Percentiles rank a stretch among this genome's conserved stretches.
Evolutionary conservation across 352 stramenopile species (phyloP).

Genomic region (Pythium brassicae): DNA sequence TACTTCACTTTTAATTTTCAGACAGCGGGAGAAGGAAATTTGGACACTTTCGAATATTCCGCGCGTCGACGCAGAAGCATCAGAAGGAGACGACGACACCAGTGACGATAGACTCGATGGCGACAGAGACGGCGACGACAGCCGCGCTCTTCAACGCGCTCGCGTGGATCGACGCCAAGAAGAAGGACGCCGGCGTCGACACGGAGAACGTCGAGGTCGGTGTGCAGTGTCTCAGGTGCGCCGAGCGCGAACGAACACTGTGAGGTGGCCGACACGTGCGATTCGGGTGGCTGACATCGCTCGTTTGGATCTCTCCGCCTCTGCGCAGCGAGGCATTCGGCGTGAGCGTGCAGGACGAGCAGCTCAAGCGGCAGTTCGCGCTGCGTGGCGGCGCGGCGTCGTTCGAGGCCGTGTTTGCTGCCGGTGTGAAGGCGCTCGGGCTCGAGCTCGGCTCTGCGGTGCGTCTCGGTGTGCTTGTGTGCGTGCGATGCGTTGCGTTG

Average conservation of each 20-base stretch:
- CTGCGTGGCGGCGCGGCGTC: slow-evolving; percentile 33
- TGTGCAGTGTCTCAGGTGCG: slow-evolving; percentile 53
- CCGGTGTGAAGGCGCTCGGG: slow-evolving; percentile 56
- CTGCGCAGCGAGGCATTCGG: slow-evolving; percentile 62
- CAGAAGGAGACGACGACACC: background rate
- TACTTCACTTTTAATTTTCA: background rate
- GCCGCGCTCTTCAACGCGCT: slow-evolving; percentile 73
- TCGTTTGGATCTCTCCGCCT: background rate
- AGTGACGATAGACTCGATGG: background rate
- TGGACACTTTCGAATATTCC: slow-evolving; percentile 15
- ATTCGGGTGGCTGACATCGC: background rate
- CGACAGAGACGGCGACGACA: slow-evolving; percentile 26
- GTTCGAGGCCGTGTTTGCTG: slow-evolving; percentile 71
- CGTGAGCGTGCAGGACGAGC: slow-evolving; percentile 49
- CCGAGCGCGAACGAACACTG: background rate
- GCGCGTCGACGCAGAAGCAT: background rate
- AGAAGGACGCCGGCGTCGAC: slow-evolving; percentile 49
- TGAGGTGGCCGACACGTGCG: background rate
- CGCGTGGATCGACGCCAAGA: slow-evolving; percentile 62
- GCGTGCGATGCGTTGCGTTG: background rate
- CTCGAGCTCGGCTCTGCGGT: slow-evolving; percentile 33
- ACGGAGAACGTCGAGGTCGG: slow-evolving; percentile 61
- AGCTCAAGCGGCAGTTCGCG: slow-evolving; percentile 46
- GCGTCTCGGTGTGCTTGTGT: background rate
- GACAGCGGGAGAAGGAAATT: slow-evolving; percentile 1